Percentiles rank a stretch among this genome's conserved stretches.
Evolutionary conservation across 192 early-diverging fungal species (phyloP).

Genomic region (Thamnidium elegans): DNA sequence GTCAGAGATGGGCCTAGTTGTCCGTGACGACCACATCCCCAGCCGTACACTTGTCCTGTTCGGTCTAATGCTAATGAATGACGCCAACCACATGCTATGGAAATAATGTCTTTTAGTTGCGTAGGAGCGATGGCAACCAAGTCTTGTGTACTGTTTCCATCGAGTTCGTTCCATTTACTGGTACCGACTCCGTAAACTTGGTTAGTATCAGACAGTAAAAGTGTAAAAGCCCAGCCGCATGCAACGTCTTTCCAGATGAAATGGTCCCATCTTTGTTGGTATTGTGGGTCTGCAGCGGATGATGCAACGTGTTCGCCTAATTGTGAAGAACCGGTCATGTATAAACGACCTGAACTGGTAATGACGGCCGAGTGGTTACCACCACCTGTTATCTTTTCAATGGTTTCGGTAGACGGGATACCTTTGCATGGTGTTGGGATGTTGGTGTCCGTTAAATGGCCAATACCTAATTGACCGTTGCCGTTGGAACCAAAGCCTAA

Average conservation of each 20-base stretch:
- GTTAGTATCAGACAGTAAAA: slow-evolving; percentile 19
- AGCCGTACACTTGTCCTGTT: slow-evolving; percentile 40
- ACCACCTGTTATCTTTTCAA: slow-evolving; percentile 52
- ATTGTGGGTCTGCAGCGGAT: too few relatives aligned
- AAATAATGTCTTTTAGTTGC: slow-evolving; percentile 32
- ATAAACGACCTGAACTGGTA: slow-evolving; percentile 12
- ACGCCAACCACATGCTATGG: slow-evolving; percentile 61
- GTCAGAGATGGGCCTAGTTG: slow-evolving; percentile 42
- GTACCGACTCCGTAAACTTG: slow-evolving; percentile 55
- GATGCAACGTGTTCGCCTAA: slow-evolving; percentile 2
- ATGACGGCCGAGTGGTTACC: slow-evolving; percentile 60
- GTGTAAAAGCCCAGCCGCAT: slow-evolving; percentile 66
- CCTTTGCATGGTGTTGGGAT: slow-evolving; percentile 12
- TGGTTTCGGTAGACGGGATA: slow-evolving; percentile 5
- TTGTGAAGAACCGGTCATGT: slow-evolving; percentile 14
- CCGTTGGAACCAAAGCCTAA: slow-evolving; percentile 64
- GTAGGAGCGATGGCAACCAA: slow-evolving; percentile 12
- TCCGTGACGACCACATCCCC: slow-evolving; percentile 59
- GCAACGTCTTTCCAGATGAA: slow-evolving; percentile 41
- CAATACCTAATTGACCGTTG: slow-evolving; percentile 63
- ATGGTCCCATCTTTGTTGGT: background rate
- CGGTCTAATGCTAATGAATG: slow-evolving; percentile 56
- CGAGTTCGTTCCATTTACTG: slow-evolving; percentile 52
- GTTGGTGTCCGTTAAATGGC: slow-evolving; percentile 41
- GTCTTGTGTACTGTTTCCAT: slow-evolving; percentile 29